Conservation (phyloP, 768 basidiomycete genomes). For the Vararia minispora region DNA sequence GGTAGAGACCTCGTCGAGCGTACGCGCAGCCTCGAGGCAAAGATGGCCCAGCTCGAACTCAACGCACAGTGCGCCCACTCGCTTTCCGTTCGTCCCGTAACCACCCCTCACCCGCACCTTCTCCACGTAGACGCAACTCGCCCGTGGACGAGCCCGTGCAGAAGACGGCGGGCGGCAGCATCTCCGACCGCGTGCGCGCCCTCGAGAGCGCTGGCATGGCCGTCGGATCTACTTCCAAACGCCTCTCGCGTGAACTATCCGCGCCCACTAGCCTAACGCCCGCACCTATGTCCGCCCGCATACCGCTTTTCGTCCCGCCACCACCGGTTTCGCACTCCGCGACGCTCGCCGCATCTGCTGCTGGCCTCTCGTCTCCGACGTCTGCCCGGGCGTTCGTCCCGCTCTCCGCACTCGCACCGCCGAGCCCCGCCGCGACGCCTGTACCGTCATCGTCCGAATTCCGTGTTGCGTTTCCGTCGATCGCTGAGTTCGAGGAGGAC, state of each 20-base stretch:
- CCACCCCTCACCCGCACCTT: constrained; percentile 6
- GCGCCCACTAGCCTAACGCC: constrained; percentile 22
- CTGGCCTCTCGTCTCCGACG: constrained; percentile 12
- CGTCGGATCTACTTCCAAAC: constrained; percentile 34
- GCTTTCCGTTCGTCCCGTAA: constrained; percentile 1
- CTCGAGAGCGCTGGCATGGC: constrained; percentile 64
- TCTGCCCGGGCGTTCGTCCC: constrained; percentile 51
- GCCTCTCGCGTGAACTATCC: constrained; percentile 43
- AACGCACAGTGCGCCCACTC: constrained; percentile 19
- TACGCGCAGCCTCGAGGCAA: constrained; percentile 34
- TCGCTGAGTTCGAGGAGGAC: constrained; percentile 62
- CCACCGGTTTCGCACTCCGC: constrained; percentile 16
- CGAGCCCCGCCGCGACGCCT: constrained; percentile 65
- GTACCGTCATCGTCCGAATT: constrained; percentile 63
- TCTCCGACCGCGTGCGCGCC: constrained; percentile 73
- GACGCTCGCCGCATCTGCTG: constrained; percentile 12
- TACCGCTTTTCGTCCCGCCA: constrained; percentile 24
- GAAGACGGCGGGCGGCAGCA: constrained; percentile 45
- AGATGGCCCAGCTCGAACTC: constrained; percentile 34
- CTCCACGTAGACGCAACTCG: constrained; percentile 9
- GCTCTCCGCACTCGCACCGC: constrained; percentile 60
- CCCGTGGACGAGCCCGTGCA: constrained; percentile 11
- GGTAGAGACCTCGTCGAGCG: constrained; percentile 27
- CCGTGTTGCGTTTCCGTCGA: constrained; percentile 58
- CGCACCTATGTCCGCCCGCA: constrained; percentile 19